These are phyloP conservation scores for Anacardium occidentale DNA, from an alignment of 345 rosid genomes.

Conservation along the genomic window DNA sequence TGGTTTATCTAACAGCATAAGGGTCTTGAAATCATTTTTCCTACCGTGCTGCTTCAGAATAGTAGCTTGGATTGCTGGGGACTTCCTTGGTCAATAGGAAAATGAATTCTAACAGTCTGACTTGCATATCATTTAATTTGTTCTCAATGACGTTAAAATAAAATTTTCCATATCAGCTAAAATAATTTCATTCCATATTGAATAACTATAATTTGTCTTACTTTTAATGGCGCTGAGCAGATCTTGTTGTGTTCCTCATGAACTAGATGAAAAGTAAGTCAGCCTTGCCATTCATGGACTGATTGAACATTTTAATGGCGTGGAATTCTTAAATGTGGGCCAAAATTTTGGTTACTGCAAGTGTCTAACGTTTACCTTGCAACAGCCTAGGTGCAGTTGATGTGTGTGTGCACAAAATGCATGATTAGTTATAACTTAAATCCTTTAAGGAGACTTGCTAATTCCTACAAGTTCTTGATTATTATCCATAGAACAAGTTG, in stretches of 20 bases:
- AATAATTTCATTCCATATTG: background rate
- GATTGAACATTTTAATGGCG: background rate
- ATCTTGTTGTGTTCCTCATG: background rate
- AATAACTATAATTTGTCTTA: background rate
- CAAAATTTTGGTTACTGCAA: background rate
- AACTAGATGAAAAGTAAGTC: background rate
- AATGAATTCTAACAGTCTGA: background rate
- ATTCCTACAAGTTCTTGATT: background rate
- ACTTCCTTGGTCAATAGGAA: background rate
- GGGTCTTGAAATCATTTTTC: background rate
- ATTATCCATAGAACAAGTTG: background rate
- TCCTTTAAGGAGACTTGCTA: background rate
- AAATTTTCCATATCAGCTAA: background rate
- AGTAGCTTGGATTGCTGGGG: background rate
- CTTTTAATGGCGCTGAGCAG: background rate
- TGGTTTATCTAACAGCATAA: background rate
- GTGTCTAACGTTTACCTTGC: background rate
- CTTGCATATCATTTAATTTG: background rate
- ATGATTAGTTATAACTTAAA: background rate
- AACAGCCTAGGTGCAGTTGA: background rate
- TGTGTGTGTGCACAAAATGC: background rate
- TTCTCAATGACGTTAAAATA: constrained; percentile 1
- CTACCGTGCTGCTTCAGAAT: background rate
- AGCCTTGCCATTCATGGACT: constrained; percentile 5
- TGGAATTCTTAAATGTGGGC: background rate